Conservation (phyloP, 2,329 filamentous ascomycete genomes). For the Meredithiella fracta region DNA sequence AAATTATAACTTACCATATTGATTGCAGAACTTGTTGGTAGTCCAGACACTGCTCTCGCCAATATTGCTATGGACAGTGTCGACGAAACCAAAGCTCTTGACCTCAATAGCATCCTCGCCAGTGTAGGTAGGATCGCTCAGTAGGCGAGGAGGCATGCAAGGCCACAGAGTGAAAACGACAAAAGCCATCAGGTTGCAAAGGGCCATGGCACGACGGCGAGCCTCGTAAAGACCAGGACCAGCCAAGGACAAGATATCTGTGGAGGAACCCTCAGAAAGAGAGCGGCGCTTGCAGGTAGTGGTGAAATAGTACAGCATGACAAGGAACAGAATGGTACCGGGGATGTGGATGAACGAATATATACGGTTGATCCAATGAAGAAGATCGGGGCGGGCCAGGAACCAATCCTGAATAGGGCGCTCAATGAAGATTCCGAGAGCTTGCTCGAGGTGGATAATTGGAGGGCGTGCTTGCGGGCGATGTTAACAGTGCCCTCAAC, state of each 20-base stretch:
- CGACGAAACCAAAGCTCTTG: conserved; percentile 44
- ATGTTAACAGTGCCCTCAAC: conserved; percentile 51
- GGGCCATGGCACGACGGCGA: conserved; percentile 41
- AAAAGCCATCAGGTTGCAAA: conserved; percentile 45
- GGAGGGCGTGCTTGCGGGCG: conserved; percentile 50
- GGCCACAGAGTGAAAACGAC: conserved; percentile 46
- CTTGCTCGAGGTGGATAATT: conserved; percentile 51
- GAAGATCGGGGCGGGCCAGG: conserved; percentile 32
- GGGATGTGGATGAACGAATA: conserved; percentile 70
- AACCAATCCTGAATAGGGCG: conserved; percentile 41
- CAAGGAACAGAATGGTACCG: conserved; percentile 51
- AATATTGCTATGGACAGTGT: conserved; percentile 36
- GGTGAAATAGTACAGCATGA: conserved; percentile 52
- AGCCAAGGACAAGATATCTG: conserved; percentile 20
- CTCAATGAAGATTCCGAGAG: conserved; percentile 49
- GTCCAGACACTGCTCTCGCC: conserved; percentile 52
- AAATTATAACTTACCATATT: conserved; percentile 40
- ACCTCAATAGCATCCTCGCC: conserved; percentile 40
- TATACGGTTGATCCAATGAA: conserved; percentile 54
- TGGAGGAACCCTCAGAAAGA: conserved; percentile 15
- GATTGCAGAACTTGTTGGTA: conserved; percentile 57
- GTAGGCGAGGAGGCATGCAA: conserved; percentile 45
- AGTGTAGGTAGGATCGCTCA: conserved; percentile 37
- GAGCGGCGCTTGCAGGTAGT: conserved; percentile 38
- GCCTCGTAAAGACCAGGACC: conserved; percentile 36